These are phyloP conservation scores for Raffaelea albimanens DNA, from an alignment of 2,329 filamentous ascomycete genomes.

Conservation along the genomic window DNA sequence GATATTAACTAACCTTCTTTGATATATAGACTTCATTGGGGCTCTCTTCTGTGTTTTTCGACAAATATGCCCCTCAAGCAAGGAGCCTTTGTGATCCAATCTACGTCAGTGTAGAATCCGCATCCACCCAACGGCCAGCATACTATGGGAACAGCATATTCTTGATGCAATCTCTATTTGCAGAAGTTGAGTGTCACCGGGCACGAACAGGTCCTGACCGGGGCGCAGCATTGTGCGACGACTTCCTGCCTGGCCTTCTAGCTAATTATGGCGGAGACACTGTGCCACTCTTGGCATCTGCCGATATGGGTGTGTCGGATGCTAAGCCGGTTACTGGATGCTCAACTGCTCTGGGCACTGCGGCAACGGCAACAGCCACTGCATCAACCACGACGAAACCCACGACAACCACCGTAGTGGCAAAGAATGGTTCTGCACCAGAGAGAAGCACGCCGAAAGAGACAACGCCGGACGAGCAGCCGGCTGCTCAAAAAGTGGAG, in stretches of 20 bases:
- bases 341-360: no score
- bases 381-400: not conserved
- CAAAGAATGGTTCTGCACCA: not conserved
- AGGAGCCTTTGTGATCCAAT: conserved; percentile 32
- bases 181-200: not conserved
- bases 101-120: conserved; percentile 25
- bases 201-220: no score
- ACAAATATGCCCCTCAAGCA: conserved; percentile 30
- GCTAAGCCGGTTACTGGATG: no score
- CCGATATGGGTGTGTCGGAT: not conserved
- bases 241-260: no score
- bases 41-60: conserved; percentile 24
- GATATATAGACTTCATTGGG: conserved; percentile 26
- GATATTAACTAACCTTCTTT: no score
- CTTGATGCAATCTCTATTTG: conserved; percentile 25
- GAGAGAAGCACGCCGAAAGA: not conserved
- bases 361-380: not conserved
- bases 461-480: not conserved
- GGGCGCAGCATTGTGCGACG: no score
- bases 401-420: not conserved
- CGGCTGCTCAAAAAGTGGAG: conserved; percentile 1
- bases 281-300: no score
- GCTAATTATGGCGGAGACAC: no score
- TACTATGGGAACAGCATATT: conserved; percentile 33
- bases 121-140: conserved; percentile 22